Percentiles rank a stretch among this genome's conserved stretches.
phyloP scores from a whole-genome alignment of 768 basidiomycete genomes.

The Symmetrospora coprosmae region DNA sequence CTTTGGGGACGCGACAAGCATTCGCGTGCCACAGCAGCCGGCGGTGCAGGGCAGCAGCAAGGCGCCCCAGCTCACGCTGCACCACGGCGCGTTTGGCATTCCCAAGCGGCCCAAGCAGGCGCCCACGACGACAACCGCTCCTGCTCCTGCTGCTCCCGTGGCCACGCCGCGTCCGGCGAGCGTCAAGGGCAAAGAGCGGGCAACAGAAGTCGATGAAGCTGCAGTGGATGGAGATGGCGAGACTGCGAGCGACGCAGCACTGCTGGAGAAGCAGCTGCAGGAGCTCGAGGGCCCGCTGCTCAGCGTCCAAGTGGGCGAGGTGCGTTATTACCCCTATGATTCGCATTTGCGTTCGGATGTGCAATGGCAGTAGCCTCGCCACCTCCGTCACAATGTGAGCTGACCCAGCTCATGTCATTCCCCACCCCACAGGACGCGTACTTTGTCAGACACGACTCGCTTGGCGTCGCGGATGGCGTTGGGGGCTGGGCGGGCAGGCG shows the following conservation, averaged over 20 bases:
- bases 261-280: not conserved
- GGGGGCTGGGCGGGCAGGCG: slow-evolving; percentile 61
- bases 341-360: too few relatives aligned
- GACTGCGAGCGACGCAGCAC: not conserved
- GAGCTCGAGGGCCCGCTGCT: too few relatives aligned
- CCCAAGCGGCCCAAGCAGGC: slow-evolving; percentile 14
- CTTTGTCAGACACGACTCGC: slow-evolving; percentile 49
- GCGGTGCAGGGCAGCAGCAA: too few relatives aligned
- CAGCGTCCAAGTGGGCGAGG: slow-evolving; percentile 16
- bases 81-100: slow-evolving; percentile 15
- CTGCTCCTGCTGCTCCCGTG: too few relatives aligned
- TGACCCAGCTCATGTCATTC: not conserved
- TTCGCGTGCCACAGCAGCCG: too few relatives aligned
- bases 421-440: slow-evolving; percentile 33
- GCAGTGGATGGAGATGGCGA: not conserved
- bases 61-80: not conserved
- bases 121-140: too few relatives aligned
- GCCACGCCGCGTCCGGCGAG: too few relatives aligned
- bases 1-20: too few relatives aligned
- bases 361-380: not conserved
- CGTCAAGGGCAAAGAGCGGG: not conserved
- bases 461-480: slow-evolving; percentile 91
- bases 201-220: not conserved
- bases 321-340: not conserved
- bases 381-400: not conserved